A percentile compares a stretch with the other conserved stretches of the same genome.
Conservation (phyloP, 495 filamentous ascomycete species). For the Aspergillus haitiensis region DNA sequence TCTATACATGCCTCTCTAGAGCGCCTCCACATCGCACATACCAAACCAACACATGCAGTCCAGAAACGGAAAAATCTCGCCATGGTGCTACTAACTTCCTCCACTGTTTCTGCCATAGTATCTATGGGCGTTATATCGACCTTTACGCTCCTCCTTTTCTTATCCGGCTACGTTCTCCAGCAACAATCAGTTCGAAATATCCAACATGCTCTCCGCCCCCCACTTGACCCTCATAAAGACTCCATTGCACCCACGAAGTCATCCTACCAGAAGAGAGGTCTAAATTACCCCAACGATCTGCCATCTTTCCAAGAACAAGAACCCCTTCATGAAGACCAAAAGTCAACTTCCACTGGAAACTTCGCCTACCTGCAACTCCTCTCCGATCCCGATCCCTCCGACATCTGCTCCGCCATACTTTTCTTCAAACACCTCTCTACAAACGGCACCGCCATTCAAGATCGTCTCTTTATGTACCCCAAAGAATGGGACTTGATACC, state of each 20-base stretch:
- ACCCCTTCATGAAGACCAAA: not conserved
- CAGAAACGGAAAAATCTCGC: slow-evolving; percentile 11
- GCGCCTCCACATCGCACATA: not conserved
- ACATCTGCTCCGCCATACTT: slow-evolving; percentile 48
- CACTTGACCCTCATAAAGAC: slow-evolving; percentile 20
- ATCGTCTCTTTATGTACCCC: slow-evolving; percentile 53
- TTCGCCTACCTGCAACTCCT: slow-evolving; percentile 50
- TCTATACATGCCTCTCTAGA: not conserved
- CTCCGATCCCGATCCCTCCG: slow-evolving; percentile 44
- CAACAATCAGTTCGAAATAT: slow-evolving; percentile 66
- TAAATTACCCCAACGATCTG: slow-evolving; percentile 9
- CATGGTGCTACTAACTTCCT: slow-evolving; percentile 51
- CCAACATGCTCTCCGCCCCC: slow-evolving; percentile 57
- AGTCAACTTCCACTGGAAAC: slow-evolving; percentile 27
- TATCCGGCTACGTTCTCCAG: slow-evolving; percentile 70
- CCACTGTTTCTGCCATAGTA: slow-evolving; percentile 47
- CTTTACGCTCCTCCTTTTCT: slow-evolving; percentile 65
- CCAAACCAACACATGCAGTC: not conserved
- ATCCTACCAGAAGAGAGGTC: slow-evolving; percentile 28
- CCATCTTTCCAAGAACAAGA: slow-evolving; percentile 1
- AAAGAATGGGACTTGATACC: slow-evolving; percentile 44
- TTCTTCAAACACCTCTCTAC: slow-evolving; percentile 46
- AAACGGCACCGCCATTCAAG: slow-evolving; percentile 40
- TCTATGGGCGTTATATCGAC: slow-evolving; percentile 52
- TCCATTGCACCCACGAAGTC: slow-evolving; percentile 22